Percentiles rank a stretch among this genome's conserved stretches.
Evolutionary conservation across 208 protist species (phyloP).

Genomic region (Balamuthia mandrillaris): DNA sequence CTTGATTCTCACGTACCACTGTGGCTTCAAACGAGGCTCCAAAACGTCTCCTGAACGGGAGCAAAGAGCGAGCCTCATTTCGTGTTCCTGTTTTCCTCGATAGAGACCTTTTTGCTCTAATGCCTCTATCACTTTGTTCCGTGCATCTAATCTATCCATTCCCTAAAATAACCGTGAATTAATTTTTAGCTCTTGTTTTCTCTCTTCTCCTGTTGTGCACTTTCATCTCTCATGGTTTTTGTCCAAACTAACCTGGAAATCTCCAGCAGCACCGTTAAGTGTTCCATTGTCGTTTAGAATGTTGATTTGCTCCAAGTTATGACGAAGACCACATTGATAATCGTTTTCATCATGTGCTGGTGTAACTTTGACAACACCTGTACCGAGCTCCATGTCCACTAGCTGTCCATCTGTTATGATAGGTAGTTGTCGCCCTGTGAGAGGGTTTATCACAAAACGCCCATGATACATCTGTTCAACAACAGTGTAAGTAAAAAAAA

Average conservation of each 20-base stretch:
- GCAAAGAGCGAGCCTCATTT: slow-evolving; percentile 93
- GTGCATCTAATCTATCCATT: slow-evolving; percentile 93
- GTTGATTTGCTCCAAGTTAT: slow-evolving; percentile 90
- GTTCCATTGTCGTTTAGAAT: slow-evolving; percentile 92
- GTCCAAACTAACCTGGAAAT: slow-evolving; percentile 84
- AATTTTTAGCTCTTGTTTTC: too few relatives aligned
- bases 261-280: slow-evolving; percentile 83
- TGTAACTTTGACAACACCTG: slow-evolving; percentile 95
- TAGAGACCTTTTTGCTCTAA: slow-evolving; percentile 70
- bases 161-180: too few relatives aligned
- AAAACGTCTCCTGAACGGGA: slow-evolving; percentile 96
- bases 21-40: slow-evolving; percentile 97
- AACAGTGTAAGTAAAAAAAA: not conserved
- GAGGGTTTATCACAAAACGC: slow-evolving; percentile 91
- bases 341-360: slow-evolving; percentile 99
- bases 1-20: slow-evolving; percentile 93
- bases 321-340: slow-evolving; percentile 93
- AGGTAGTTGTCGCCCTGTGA: slow-evolving; percentile 86
- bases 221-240: not conserved
- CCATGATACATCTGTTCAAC: slow-evolving; percentile 80
- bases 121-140: slow-evolving; percentile 84
- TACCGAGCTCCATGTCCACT: slow-evolving; percentile 97
- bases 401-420: slow-evolving; percentile 95
- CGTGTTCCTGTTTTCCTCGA: slow-evolving; percentile 82
- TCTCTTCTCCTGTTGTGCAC: too few relatives aligned